A percentile compares a stretch with the other conserved stretches of the same genome.
Conservation (phyloP, 164 flowering plant genomes). For the Cinnamomum chago region DNA sequence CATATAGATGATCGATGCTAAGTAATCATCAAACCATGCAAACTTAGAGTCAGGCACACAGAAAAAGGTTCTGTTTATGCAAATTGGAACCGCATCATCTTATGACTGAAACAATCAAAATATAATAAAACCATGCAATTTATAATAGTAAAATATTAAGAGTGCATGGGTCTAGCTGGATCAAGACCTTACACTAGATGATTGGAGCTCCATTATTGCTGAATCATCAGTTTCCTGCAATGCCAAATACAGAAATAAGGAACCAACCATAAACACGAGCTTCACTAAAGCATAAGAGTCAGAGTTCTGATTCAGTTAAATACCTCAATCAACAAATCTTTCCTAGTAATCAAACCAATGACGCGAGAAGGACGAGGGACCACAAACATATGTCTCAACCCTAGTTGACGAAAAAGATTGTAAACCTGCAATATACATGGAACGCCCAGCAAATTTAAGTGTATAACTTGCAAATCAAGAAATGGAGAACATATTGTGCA, state of each 20-base stretch:
- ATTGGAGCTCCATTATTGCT: conserved; percentile 66
- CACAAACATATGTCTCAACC: conserved; percentile 88
- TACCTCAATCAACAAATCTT: conserved; percentile 93
- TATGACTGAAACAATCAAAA: background rate
- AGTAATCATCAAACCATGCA: background rate
- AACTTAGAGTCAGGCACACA: background rate
- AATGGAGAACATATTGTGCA: background rate
- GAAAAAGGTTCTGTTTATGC: too few species aligned
- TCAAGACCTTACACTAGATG: conserved; percentile 99
- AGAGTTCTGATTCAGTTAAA: conserved; percentile 3
- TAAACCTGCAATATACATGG: conserved; percentile 55
- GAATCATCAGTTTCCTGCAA: conserved; percentile 73
- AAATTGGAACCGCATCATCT: background rate
- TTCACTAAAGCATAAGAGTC: background rate
- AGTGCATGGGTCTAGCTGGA: conserved; percentile 31
- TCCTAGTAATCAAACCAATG: conserved; percentile 89
- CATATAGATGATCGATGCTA: background rate
- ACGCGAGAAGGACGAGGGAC: conserved; percentile 96
- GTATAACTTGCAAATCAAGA: background rate
- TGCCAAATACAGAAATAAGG: conserved; percentile 6
- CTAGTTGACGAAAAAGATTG: conserved; percentile 96
- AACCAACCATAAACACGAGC: background rate
- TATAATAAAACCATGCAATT: background rate
- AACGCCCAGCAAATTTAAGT: background rate
- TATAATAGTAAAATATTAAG: conserved; percentile 3